Evolutionary conservation across 83 land plant genomes (phyloP).

Genomic region (Thuja plicata): DNA sequence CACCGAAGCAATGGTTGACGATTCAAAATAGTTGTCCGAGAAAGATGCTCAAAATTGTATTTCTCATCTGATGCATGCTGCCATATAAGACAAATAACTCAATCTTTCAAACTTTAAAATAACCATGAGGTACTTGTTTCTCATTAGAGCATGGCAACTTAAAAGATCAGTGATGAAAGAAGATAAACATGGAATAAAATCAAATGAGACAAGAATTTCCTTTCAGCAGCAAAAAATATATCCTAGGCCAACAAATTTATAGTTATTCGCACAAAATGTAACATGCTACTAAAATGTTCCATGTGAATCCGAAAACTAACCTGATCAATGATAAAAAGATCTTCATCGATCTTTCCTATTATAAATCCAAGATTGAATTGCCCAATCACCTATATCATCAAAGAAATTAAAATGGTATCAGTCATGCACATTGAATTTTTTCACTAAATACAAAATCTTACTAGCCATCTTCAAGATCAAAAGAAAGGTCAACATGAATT

Average conservation of each 20-base stretch:
- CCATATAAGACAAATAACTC: slow-evolving; percentile 18
- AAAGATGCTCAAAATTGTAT: slow-evolving; percentile 87
- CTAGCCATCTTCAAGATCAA: not conserved
- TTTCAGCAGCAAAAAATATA: not conserved
- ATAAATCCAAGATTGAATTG: slow-evolving; percentile 98
- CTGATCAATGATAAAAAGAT: slow-evolving; percentile 95
- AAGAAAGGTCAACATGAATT: not conserved
- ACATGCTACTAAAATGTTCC: not conserved
- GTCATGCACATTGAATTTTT: not conserved
- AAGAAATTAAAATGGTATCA: not conserved
- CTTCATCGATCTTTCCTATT: slow-evolving; percentile 75
- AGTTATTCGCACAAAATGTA: not conserved
- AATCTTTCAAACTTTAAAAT: not conserved
- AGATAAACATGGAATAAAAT: not conserved
- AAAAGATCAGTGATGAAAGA: not conserved
- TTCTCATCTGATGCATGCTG: slow-evolving; percentile 99
- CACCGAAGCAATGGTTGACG: slow-evolving; percentile 86
- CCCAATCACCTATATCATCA: slow-evolving; percentile 65
- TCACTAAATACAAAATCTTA: not conserved
- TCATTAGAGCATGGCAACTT: not conserved
- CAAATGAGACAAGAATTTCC: not conserved
- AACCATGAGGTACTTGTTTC: not conserved
- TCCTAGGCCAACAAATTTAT: not conserved
- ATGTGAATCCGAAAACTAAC: slow-evolving; percentile 28
- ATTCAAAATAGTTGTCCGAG: slow-evolving; percentile 83